Evolutionary conservation across 148 eudicot species (phyloP).

Genomic region (Nepenthes gracilis): DNA sequence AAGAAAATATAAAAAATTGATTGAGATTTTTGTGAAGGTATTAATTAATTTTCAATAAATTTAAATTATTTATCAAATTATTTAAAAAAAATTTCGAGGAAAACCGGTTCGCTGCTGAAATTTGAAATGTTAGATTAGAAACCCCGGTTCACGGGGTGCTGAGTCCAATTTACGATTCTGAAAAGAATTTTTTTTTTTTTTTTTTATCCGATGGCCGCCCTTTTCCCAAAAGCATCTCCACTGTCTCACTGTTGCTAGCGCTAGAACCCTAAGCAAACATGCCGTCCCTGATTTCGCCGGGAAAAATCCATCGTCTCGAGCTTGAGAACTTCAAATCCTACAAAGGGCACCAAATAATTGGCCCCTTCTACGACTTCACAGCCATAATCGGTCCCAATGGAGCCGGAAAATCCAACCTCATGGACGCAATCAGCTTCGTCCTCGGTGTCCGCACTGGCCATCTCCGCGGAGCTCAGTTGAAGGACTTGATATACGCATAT

Average conservation of each 20-base stretch:
- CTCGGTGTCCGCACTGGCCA: conserved; percentile 84
- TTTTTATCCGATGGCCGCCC: background rate
- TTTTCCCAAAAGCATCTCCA: background rate
- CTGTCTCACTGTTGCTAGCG: background rate
- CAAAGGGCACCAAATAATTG: conserved; percentile 75
- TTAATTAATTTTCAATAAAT: too few species aligned
- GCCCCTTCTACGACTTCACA: conserved; percentile 88
- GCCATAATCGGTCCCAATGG: conserved; percentile 99
- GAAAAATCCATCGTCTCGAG: conserved; percentile 74
- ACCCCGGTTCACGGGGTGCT: too few species aligned
- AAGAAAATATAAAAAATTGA: too few species aligned
- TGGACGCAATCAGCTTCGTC: conserved; percentile 97
- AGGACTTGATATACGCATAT: conserved; percentile 69
- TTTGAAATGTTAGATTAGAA: too few species aligned
- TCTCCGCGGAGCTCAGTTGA: conserved; percentile 82
- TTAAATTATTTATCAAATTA: too few species aligned
- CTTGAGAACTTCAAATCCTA: conserved; percentile 92
- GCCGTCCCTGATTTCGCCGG: conserved; percentile 42
- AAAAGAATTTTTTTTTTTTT: too few species aligned
- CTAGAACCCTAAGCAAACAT: conserved; percentile 12
- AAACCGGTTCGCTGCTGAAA: too few species aligned
- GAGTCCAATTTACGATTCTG: too few species aligned
- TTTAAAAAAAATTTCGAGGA: too few species aligned
- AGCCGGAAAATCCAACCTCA: conserved; percentile 88
- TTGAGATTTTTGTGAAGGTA: too few species aligned